Percentiles rank a stretch among this genome's conserved stretches.
phyloP scores from a whole-genome alignment of 2,329 filamentous ascomycete genomes.

The Aspergillus melleus region DNA sequence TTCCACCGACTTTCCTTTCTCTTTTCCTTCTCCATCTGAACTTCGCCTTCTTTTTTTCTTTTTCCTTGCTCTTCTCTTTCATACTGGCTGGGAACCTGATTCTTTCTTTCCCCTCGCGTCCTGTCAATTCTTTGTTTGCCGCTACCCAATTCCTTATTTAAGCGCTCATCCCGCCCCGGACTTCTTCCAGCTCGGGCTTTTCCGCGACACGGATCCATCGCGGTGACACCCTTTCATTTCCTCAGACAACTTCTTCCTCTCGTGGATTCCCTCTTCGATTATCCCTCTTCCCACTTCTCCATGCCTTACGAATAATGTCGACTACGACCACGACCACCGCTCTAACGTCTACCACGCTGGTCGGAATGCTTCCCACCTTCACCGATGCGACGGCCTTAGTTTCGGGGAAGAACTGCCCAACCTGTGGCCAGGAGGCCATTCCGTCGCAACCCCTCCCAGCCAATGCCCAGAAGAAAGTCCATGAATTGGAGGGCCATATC shows the following conservation, averaged over 20 bases:
- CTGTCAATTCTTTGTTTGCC: background rate
- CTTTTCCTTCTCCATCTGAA: background rate
- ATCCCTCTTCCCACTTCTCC: background rate
- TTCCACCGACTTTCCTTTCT: background rate
- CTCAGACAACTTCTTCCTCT: constrained; percentile 1
- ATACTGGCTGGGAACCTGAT: background rate
- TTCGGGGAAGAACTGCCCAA: constrained; percentile 35
- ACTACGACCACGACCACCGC: constrained; percentile 23
- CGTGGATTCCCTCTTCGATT: constrained; percentile 10
- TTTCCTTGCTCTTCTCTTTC: background rate
- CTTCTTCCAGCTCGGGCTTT: background rate
- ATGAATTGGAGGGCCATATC: constrained; percentile 58
- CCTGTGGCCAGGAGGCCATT: constrained; percentile 39
- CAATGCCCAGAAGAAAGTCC: constrained; percentile 43
- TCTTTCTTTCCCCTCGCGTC: background rate
- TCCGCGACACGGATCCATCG: constrained; percentile 2
- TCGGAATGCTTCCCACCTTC: constrained; percentile 32
- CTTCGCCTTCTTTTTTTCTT: background rate
- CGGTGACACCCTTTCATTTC: constrained; percentile 15
- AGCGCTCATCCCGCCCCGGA: constrained; percentile 5
- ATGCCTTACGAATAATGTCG: constrained; percentile 25
- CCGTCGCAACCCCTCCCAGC: constrained; percentile 22
- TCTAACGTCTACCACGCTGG: constrained; percentile 32
- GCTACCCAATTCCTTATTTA: constrained; percentile 1
- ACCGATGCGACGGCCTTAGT: constrained; percentile 23